Evolutionary conservation across 2,329 filamentous ascomycete species (phyloP).

Genomic region (Talaromyces sp.): DNA sequence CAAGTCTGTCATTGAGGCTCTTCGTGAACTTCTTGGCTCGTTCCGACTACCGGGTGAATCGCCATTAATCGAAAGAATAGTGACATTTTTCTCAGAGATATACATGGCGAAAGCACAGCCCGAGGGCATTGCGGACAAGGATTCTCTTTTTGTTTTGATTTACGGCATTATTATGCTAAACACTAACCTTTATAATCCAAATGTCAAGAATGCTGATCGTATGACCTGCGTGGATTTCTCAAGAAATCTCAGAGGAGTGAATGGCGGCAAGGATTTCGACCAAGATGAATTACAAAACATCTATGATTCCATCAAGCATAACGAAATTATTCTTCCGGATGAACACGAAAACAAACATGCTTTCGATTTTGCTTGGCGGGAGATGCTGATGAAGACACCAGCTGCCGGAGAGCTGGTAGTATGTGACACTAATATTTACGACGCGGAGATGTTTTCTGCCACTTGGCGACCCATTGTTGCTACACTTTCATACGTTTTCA

Average conservation of each 20-base stretch:
- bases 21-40: constrained; percentile 79
- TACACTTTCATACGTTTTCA: constrained; percentile 95
- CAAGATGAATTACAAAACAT: constrained; percentile 80
- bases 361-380: constrained; percentile 97
- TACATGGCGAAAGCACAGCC: constrained; percentile 70
- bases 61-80: constrained; percentile 85
- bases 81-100: constrained; percentile 80
- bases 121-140: constrained; percentile 74
- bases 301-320: constrained; percentile 83
- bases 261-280: constrained; percentile 78
- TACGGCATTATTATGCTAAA: constrained; percentile 98
- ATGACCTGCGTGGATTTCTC: constrained; percentile 84
- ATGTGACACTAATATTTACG: constrained; percentile 89
- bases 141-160: constrained; percentile 83
- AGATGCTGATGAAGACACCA: constrained; percentile 80
- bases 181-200: constrained; percentile 94
- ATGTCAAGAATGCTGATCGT: constrained; percentile 68
- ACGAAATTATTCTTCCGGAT: constrained; percentile 94
- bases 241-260: constrained; percentile 85
- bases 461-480: constrained; percentile 95
- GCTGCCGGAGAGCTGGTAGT: constrained; percentile 69
- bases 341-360: constrained; percentile 96
- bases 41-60: constrained; percentile 95
- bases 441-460: constrained; percentile 94
- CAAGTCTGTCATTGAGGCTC: constrained; percentile 84